Conservation (phyloP, 23 red algal genomes). For the Agarophyton chilense region DNA sequence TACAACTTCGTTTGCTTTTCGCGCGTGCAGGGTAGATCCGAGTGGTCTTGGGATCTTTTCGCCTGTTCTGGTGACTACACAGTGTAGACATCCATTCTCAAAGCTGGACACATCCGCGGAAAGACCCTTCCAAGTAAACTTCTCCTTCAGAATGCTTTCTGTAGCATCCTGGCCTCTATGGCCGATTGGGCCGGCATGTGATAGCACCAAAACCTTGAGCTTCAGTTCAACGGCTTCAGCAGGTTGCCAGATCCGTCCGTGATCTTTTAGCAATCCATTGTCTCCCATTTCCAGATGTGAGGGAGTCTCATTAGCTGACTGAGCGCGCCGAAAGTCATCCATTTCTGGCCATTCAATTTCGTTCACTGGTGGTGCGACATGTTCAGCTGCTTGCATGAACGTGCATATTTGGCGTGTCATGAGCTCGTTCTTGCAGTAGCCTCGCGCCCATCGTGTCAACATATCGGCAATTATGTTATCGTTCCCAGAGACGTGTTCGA, state of each 20-base stretch:
- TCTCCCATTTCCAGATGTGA: too few species aligned
- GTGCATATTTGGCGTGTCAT: not conserved
- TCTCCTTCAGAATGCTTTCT: not conserved
- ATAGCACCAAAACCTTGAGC: not conserved
- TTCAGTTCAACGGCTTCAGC: not conserved
- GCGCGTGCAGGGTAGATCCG: too few species aligned
- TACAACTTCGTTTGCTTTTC: too few species aligned
- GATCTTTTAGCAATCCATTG: not conserved
- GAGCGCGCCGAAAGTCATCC: not conserved
- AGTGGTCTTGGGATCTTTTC: too few species aligned
- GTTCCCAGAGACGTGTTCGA: conserved; percentile 24
- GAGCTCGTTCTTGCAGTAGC: not conserved
- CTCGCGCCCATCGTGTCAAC: not conserved
- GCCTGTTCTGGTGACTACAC: too few species aligned
- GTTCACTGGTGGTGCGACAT: not conserved
- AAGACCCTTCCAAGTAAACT: conserved; percentile 8
- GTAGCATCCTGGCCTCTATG: conserved; percentile 34
- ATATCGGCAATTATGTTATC: conserved; percentile 10
- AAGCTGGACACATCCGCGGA: not conserved
- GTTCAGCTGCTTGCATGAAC: too few species aligned
- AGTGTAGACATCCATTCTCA: not conserved
- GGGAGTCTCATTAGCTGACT: not conserved
- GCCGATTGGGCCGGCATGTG: conserved; percentile 28
- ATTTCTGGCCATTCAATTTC: not conserved
- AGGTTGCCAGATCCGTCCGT: not conserved